Base-by-base conservation (phyloP, 306 rosid species). In the Rosa persica region DNA sequence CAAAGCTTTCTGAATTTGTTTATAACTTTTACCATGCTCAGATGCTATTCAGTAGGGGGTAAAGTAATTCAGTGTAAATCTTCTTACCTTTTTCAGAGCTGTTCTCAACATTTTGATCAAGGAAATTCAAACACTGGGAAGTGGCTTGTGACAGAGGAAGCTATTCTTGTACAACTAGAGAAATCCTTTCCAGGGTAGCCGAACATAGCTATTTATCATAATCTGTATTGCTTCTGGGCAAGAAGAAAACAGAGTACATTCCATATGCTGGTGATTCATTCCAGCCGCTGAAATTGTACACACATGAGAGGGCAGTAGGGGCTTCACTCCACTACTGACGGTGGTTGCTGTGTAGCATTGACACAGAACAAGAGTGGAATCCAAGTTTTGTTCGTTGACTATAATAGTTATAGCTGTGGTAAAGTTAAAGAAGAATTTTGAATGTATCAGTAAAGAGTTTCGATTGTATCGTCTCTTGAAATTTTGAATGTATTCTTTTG, bases 141-240 rank as follows among this genome's bases (percentile, higher is more conserved):
- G 58, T 92, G 98, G 94, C 76, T 82, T 70, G 88, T 92, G 73
- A 81, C 79, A 9, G 94, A 92, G 82, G 98, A 94, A 84, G 85
- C 91, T 47, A 86, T 86, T 65, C 75, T 88, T 47, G 90, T 85
- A 77, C 96, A 94, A 78, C 65, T 25, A 34, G 97, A 94, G 69
- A 83, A 87, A 78, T 78, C 87, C 30, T 72, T 81, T 51, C 60
- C 87, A 78, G 61, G 38, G 70, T 47, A 6, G 62, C 74, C 10
- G 81, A 72, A 66, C 84, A 2, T 9, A 71, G 82, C 62, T 86
- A 40, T 76, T 81, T 73, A 76, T 82, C 87, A n/a, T 86, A 68
- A 86, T 38, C 65, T 22, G 64, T 11, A 55, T 65, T 55, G 27
- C 22, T 47, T 36, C 58, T 25, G 20, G 39, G 58, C 11, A 36